Base-by-base conservation (phyloP, 768 basidiomycete genomes). In the Ephemerocybe angulata region DNA sequence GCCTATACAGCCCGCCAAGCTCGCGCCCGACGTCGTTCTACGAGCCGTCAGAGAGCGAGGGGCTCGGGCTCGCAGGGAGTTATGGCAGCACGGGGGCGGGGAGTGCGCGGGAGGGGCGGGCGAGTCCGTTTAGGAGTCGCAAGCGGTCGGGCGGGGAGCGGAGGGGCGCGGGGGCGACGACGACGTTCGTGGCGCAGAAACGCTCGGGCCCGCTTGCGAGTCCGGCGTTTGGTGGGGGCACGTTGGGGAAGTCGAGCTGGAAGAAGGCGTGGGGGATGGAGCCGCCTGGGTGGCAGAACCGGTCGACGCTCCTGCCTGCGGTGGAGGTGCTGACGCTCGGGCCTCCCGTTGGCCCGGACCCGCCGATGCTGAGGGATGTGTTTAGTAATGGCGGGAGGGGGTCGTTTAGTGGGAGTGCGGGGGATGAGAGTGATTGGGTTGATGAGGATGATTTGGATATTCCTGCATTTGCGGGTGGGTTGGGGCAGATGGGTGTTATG, bases 241-340 rank as follows among this genome's bases (percentile, higher is more conserved):
- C 72, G 29, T 69, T 83, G 48, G 82, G 87, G 29, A 81, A 85
- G 28, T 85, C 87, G 21, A 87, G 87, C 65, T 93, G 91, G 91
- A 92, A 90, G 76, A 91, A 90, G 68, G 82, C 86, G 6, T 93
- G 91, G 91, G 91, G 91, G 1, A 71, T 86, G 27, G 89, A 93
- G 62, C 91, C 90, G 5, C 89, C 90, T 21, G 90, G 90, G 17
- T 92, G 90, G 89, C 86, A 88, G 60, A 78, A 75, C 31, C 80
- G 87, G 3, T 77, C 81, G 5, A 73, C 83, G 12, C 85, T 86
- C 62, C 69, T 86, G 4, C 88, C 91, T 0, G 27, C 25, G 7
- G 76, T 91, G 27, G 90, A 93, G 66, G 88, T 91, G 8, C 75
- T 91, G 12, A 80, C 82, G n/a, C 80, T 91, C 43, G 87, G 81